Evolutionary conservation across 1,139 yeast species (phyloP), one percentile per base, ranked within the genome.

Genomic region (Candida glucosophila): DNA sequence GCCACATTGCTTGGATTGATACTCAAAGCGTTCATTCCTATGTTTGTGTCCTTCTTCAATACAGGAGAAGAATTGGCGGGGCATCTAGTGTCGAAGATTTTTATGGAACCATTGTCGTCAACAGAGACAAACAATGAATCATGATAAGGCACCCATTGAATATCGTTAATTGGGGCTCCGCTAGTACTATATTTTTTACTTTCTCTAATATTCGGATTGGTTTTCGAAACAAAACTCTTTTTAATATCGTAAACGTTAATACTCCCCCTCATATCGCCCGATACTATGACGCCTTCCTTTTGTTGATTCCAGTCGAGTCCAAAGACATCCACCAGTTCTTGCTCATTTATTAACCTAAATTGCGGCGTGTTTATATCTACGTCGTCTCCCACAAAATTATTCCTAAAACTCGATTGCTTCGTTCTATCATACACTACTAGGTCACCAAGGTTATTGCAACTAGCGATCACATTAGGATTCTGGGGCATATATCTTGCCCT

Each of bases 1-100:
- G 44, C 38, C 22, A 38, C 65, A 37, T 75, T 71, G 1, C 56
- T 55, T 0, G 73, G 73, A 45, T 77, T 82, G 42, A 81, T 67
- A 21, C 78, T 67, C 6, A 88, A 47, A 4, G 80, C 57, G 47
- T 86, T 85, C 22, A 83, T 59, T 2, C 82, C 78, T 10, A 45
- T 52, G 1, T 44, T 30, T 22, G 67, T 68, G 5, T 58, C 54
- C 17, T 49, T 40, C 14, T 50, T 39, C 8, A 54, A 43, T 6
- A 55, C 25, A 9, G 28, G 25, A 4, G 37, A 26, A 13, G 11
- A 14, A 6, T 34, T 25, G n/a, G 36, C 21, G 14, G 45, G 21
- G 12, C 36, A 27, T 43, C 77, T 56, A 28, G 55, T 57, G 44
- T 80, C 90, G 36, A 58, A 63, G 2, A 79, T 24, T 23, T 59